Evolutionary conservation across 257 asterid species (phyloP).

Genomic region (Capsicum baccatum): DNA sequence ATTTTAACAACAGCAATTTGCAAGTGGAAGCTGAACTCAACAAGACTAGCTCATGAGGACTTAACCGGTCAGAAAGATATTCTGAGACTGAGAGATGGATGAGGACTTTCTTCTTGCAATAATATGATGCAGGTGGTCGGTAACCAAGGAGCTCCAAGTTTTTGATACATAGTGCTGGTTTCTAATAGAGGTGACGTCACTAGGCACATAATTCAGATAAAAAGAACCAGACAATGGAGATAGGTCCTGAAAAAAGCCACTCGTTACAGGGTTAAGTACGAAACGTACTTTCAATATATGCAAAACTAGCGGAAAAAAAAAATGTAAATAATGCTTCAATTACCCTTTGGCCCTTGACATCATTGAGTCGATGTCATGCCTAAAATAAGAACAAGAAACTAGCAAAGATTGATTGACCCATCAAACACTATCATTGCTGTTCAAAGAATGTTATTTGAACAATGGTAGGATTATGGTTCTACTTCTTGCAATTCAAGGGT

Average conservation of each 20-base stretch:
- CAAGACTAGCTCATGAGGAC: constrained; percentile 20
- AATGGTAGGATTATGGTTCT: not conserved
- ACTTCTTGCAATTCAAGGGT: not conserved
- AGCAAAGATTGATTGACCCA: constrained; percentile 21
- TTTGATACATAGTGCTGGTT: constrained; percentile 43
- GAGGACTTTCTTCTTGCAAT: constrained; percentile 52
- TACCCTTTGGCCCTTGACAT: not conserved
- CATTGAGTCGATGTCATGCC: not conserved
- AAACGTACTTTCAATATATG: constrained; percentile 9
- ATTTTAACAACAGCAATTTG: not conserved
- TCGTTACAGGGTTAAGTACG: not conserved
- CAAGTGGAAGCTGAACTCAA: constrained; percentile 20
- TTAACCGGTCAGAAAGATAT: constrained; percentile 56
- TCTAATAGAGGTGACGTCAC: constrained; percentile 36
- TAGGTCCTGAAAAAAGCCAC: constrained; percentile 64
- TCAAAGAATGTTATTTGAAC: constrained; percentile 13
- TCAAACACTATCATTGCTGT: not conserved
- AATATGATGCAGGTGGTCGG: constrained; percentile 51
- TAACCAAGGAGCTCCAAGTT: constrained; percentile 61
- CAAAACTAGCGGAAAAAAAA: not conserved
- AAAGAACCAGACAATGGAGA: constrained; percentile 47
- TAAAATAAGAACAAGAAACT: not conserved
- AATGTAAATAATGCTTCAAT: not conserved
- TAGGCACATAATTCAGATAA: constrained; percentile 47
- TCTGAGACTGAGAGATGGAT: constrained; percentile 51